Conservation (phyloP, 139 green algal species). For the Chlorella sorokiniana region DNA sequence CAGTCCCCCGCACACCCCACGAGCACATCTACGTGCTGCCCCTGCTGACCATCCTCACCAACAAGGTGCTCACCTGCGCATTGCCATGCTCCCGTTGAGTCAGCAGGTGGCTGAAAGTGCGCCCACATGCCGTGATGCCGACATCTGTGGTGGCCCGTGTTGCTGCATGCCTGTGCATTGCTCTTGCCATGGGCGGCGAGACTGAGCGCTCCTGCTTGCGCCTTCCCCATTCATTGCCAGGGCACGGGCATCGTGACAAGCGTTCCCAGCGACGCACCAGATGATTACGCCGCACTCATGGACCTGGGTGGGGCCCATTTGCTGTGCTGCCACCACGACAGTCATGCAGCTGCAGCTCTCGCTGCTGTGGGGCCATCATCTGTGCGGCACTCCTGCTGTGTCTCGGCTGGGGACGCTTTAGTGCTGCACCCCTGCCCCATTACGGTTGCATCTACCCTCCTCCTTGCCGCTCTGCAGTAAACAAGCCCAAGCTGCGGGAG, state of each 20-base stretch:
- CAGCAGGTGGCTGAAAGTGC: too few species aligned
- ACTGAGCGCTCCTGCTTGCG: background rate
- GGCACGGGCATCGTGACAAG: slow-evolving; percentile 97
- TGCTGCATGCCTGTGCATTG: too few species aligned
- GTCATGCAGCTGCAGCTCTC: background rate
- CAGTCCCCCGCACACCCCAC: slow-evolving; percentile 70
- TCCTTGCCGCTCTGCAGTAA: slow-evolving; percentile 56
- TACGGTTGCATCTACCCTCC: slow-evolving; percentile 44
- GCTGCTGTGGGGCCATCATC: background rate
- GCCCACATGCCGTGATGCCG: too few species aligned
- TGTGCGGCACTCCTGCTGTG: too few species aligned
- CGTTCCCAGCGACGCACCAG: slow-evolving; percentile 94
- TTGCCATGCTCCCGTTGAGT: too few species aligned
- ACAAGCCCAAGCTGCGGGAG: slow-evolving; percentile 91
- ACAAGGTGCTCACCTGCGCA: slow-evolving; percentile 79
- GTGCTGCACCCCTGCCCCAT: too few species aligned
- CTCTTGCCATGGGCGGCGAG: too few species aligned
- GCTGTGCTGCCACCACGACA: background rate
- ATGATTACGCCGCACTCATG: slow-evolving; percentile 87
- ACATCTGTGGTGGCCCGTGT: too few species aligned
- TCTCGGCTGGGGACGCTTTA: too few species aligned
- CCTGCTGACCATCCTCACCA: slow-evolving; percentile 96
- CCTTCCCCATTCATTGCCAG: background rate
- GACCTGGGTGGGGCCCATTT: slow-evolving; percentile 45
- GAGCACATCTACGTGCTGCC: slow-evolving; percentile 92